Conservation (phyloP, 768 basidiomycete genomes). For the Tricholomella constricta region DNA sequence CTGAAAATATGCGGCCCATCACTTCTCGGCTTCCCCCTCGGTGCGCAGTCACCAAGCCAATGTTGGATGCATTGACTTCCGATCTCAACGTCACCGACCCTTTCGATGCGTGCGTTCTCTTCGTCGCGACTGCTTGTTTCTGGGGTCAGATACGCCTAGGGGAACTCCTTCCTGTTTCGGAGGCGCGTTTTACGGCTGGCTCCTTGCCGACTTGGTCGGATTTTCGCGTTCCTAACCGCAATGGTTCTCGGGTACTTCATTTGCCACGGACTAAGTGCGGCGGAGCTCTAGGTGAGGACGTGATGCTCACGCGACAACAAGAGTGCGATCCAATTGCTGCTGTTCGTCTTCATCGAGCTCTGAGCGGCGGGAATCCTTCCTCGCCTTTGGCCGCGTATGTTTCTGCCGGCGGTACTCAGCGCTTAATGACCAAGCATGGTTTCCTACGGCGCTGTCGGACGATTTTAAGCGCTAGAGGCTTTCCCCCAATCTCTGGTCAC, state of each 20-base stretch:
- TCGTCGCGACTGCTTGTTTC: slow-evolving; percentile 27
- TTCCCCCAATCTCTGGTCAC: slow-evolving; percentile 9
- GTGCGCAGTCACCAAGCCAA: slow-evolving; percentile 20
- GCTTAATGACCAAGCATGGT: neutral
- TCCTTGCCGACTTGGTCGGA: neutral
- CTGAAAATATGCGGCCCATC: slow-evolving; percentile 24
- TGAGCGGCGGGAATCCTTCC: neutral
- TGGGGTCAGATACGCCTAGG: slow-evolving; percentile 35
- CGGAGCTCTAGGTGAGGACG: neutral
- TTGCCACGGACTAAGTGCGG: neutral
- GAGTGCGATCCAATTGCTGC: neutral
- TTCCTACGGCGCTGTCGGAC: neutral
- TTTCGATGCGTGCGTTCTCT: slow-evolving; percentile 25
- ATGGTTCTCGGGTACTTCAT: neutral
- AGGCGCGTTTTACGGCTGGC: neutral
- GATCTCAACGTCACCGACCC: slow-evolving; percentile 12
- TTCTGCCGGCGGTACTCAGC: neutral
- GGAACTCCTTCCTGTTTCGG: slow-evolving; percentile 24
- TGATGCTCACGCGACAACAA: neutral
- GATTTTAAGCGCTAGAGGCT: neutral
- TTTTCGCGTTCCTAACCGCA: neutral
- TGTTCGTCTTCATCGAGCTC: neutral
- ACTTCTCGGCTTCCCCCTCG: slow-evolving; percentile 14
- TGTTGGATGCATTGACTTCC: slow-evolving; percentile 12
- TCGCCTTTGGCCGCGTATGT: neutral